These are phyloP conservation scores for Spathaspora hagerdaliae DNA, from an alignment of 805 yeast species.

Conservation along the genomic window DNA sequence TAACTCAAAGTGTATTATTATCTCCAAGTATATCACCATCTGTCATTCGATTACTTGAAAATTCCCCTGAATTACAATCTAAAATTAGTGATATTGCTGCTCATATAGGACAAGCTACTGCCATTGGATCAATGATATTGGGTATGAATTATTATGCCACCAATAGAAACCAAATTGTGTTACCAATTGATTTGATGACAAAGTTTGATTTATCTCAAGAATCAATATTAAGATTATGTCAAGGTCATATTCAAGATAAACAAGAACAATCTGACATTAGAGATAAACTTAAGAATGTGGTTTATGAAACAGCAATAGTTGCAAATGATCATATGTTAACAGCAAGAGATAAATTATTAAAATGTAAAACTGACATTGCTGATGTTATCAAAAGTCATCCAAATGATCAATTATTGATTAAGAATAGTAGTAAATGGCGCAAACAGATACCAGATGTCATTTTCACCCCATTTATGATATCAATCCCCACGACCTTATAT, in stretches of 20 bases:
- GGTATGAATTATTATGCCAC: slow-evolving; percentile 57
- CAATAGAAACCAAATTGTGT: slow-evolving; percentile 45
- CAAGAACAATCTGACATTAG: slow-evolving; percentile 20
- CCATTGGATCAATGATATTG: slow-evolving; percentile 60
- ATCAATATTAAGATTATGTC: slow-evolving; percentile 44
- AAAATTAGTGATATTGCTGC: slow-evolving; percentile 61
- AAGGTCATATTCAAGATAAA: slow-evolving; percentile 35
- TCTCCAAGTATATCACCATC: slow-evolving; percentile 58
- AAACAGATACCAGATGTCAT: slow-evolving; percentile 56
- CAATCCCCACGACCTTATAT: slow-evolving; percentile 62
- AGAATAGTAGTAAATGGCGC: slow-evolving; percentile 35
- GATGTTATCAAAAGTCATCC: slow-evolving; percentile 19
- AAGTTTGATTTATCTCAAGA: slow-evolving; percentile 60
- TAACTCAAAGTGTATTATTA: slow-evolving; percentile 56
- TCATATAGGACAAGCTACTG: slow-evolving; percentile 79
- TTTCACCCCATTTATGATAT: slow-evolving; percentile 63
- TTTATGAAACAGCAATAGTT: slow-evolving; percentile 64
- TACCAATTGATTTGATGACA: slow-evolving; percentile 63
- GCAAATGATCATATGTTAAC: slow-evolving; percentile 80
- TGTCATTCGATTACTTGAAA: slow-evolving; percentile 44
- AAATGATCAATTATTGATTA: slow-evolving; percentile 22
- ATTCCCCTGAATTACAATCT: slow-evolving; percentile 40
- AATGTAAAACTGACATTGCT: slow-evolving; percentile 34
- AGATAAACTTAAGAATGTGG: slow-evolving; percentile 48
- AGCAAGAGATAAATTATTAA: slow-evolving; percentile 52